Percentiles rank a stretch among this genome's conserved stretches.
Conservation (phyloP, 1,284 basidiomycete genomes). For the Neonothopanus nambi region DNA sequence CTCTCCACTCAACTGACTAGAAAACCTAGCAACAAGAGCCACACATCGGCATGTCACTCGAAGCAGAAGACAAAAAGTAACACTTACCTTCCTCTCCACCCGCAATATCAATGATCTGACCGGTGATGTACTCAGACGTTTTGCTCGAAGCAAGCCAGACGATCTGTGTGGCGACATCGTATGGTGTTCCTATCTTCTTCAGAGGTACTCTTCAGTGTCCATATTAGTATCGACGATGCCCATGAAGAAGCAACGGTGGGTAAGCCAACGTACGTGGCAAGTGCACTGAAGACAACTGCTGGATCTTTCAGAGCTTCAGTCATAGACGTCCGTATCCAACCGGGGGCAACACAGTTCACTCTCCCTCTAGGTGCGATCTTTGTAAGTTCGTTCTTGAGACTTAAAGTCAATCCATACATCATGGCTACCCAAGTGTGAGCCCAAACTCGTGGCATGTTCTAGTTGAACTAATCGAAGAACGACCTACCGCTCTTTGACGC, state of each 20-base stretch:
- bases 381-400: conserved; percentile 80
- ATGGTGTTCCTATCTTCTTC: neutral
- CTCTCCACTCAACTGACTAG: too few species aligned
- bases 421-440: conserved; percentile 45
- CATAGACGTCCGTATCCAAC: conserved; percentile 61
- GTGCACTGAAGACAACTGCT: conserved; percentile 41
- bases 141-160: neutral
- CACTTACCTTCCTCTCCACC: neutral
- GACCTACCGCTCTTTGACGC: conserved; percentile 58
- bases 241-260: neutral
- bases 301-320: conserved; percentile 49
- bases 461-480: conserved; percentile 17
- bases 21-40: too few species aligned
- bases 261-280: conserved; percentile 46
- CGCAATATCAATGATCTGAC: neutral
- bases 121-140: neutral
- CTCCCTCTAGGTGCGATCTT: conserved; percentile 68
- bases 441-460: neutral
- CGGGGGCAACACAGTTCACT: conserved; percentile 73
- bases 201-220: neutral
- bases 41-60: too few species aligned
- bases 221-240: neutral
- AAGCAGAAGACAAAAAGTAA: neutral
- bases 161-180: neutral
- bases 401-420: conserved; percentile 72